These are phyloP conservation scores for Podospora comata DNA, from an alignment of 495 filamentous ascomycete genomes.

Conservation along the genomic window DNA sequence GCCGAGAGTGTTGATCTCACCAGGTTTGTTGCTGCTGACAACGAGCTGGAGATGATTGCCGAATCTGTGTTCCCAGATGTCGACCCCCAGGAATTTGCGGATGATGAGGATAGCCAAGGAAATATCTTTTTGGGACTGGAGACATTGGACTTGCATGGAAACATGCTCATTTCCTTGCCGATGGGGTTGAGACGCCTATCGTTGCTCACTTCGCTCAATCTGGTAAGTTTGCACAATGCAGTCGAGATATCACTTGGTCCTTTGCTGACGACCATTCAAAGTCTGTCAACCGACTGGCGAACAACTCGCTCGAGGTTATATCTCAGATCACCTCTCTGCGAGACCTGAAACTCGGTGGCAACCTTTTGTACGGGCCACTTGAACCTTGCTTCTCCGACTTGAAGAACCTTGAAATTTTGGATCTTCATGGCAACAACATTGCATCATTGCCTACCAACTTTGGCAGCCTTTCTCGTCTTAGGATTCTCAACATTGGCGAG, in stretches of 20 bases:
- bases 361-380: constrained; percentile 65
- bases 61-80: constrained; percentile 75
- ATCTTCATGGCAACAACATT: constrained; percentile 77
- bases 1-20: constrained; percentile 92
- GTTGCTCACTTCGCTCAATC: constrained; percentile 72
- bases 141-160: constrained; percentile 80
- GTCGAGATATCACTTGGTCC: not conserved
- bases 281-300: constrained; percentile 76
- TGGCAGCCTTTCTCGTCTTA: constrained; percentile 59
- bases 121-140: constrained; percentile 83
- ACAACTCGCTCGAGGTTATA: constrained; percentile 67
- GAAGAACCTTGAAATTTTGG: constrained; percentile 68
- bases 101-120: constrained; percentile 61
- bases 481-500: constrained; percentile 69
- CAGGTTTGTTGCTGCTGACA: constrained; percentile 84
- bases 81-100: constrained; percentile 51
- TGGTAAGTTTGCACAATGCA: constrained; percentile 51
- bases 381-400: constrained; percentile 56
- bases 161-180: constrained; percentile 68
- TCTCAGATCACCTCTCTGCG: constrained; percentile 64
- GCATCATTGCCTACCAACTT: constrained; percentile 70
- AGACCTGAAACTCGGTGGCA: constrained; percentile 80
- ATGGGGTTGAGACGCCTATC: constrained; percentile 70
- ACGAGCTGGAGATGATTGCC: constrained; percentile 72
- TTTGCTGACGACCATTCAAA: constrained; percentile 29